These are phyloP conservation scores for Triangularia verruculosa DNA, from an alignment of 2,329 filamentous ascomycete species.

Conservation along the genomic window DNA sequence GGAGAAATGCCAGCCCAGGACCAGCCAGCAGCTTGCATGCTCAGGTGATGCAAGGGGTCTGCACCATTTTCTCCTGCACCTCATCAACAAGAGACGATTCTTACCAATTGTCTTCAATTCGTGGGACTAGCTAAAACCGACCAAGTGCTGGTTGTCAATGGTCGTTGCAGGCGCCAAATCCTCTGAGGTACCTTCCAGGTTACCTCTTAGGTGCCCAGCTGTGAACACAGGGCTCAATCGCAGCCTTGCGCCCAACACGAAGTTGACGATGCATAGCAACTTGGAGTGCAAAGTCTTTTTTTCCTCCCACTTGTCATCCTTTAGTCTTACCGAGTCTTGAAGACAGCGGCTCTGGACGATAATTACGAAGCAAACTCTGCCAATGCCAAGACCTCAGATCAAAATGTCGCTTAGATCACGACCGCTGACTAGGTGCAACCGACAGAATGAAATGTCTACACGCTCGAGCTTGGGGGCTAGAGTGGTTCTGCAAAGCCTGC, in stretches of 20 bases:
- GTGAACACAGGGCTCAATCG: not conserved
- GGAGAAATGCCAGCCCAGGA: constrained; percentile 2
- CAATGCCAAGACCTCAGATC: too few relatives aligned
- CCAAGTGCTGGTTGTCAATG: not conserved
- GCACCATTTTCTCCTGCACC: not conserved
- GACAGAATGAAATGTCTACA: too few relatives aligned
- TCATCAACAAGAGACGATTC: not conserved
- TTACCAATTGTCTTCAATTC: not conserved
- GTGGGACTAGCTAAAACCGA: not conserved
- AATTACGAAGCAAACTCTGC: too few relatives aligned
- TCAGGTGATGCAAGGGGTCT: constrained; percentile 10
- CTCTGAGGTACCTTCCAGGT: too few relatives aligned
- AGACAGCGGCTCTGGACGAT: too few relatives aligned
- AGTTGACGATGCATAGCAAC: not conserved
- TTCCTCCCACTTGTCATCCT: not conserved
- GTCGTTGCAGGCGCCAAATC: not conserved
- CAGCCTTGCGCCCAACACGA: not conserved
- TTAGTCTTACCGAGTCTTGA: too few relatives aligned
- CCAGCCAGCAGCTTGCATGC: not conserved
- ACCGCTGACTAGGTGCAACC: too few relatives aligned
- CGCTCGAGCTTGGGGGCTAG: too few relatives aligned
- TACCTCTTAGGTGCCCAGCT: not conserved
- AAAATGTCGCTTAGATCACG: too few relatives aligned
- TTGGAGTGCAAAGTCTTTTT: too few relatives aligned
- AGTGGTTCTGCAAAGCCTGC: too few relatives aligned